Evolutionary conservation across 1,284 basidiomycete species (phyloP).

Genomic region (Cutaneotrichosporon spelunceum): DNA sequence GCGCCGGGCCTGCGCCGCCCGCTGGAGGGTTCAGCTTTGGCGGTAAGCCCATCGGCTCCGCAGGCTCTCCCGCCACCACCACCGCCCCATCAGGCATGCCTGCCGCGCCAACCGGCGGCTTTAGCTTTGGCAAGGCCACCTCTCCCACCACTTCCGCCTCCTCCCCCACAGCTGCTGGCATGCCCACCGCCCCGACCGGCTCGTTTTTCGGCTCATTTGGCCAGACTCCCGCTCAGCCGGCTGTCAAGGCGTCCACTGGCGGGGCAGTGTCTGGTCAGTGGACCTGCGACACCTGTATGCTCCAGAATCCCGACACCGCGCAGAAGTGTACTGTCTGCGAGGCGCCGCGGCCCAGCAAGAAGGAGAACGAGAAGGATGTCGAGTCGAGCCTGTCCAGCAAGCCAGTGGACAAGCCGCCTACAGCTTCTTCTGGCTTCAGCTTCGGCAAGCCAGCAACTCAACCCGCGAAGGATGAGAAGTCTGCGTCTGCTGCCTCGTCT

Average conservation of each 20-base stretch:
- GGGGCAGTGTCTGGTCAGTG: conserved; percentile 36
- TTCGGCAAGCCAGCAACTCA: not conserved
- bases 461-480: not conserved
- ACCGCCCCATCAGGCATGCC: not conserved
- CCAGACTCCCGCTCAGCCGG: not conserved
- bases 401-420: no score
- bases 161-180: not conserved
- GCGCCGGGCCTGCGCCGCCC: conserved; percentile 2
- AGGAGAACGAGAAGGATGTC: not conserved
- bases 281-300: conserved; percentile 56
- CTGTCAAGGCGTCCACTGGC: conserved; percentile 16
- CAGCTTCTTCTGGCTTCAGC: no score
- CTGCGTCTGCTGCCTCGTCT: not conserved
- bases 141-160: not conserved
- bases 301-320: conserved; percentile 54
- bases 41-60: not conserved
- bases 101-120: conserved; percentile 9
- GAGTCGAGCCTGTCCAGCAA: not conserved
- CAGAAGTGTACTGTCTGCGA: conserved; percentile 60
- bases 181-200: not conserved
- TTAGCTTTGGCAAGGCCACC: conserved; percentile 15
- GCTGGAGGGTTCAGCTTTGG: conserved; percentile 16
- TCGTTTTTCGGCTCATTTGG: conserved; percentile 11
- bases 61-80: conserved; percentile 5
- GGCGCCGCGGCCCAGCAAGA: conserved; percentile 36